Percentiles rank a stretch among this genome's conserved stretches.
phyloP scores from a whole-genome alignment of 495 filamentous ascomycete genomes.

The Podospora tetraspora region DNA sequence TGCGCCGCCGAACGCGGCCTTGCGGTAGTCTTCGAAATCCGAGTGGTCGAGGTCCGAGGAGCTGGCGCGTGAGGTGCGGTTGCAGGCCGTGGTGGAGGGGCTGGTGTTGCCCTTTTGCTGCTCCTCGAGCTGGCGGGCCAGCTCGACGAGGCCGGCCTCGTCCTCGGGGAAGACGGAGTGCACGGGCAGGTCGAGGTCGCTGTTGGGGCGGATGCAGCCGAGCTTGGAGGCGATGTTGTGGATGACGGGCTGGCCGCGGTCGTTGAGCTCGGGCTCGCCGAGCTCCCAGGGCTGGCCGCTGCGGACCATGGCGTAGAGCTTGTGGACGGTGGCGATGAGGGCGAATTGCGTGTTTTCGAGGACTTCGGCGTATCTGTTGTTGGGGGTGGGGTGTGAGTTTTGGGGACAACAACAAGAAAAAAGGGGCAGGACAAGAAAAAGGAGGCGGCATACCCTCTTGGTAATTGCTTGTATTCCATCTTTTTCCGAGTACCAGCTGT shows the following conservation, averaged over 20 bases:
- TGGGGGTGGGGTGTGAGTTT: slow-evolving; percentile 19
- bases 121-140: slow-evolving; percentile 43
- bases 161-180: slow-evolving; percentile 51
- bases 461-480: slow-evolving; percentile 55
- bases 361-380: slow-evolving; percentile 49
- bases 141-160: slow-evolving; percentile 46
- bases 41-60: slow-evolving; percentile 50
- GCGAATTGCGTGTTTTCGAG: slow-evolving; percentile 54
- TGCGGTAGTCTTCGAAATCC: slow-evolving; percentile 48
- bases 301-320: slow-evolving; percentile 54
- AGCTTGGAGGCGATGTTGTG: slow-evolving; percentile 54
- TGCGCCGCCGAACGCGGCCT: slow-evolving; percentile 31
- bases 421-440: background rate
- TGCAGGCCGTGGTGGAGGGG: slow-evolving; percentile 21
- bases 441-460: slow-evolving; percentile 41
- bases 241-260: slow-evolving; percentile 51
- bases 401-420: background rate
- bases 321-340: slow-evolving; percentile 52
- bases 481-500: slow-evolving; percentile 54
- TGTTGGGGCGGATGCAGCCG: slow-evolving; percentile 51
- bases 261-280: slow-evolving; percentile 52
- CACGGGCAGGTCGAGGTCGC: slow-evolving; percentile 49
- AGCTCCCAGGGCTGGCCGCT: slow-evolving; percentile 50
- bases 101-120: slow-evolving; percentile 35
- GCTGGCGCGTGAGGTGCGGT: slow-evolving; percentile 44